Conservation (phyloP, 805 yeast species). For the Komagataella pseudopastoris region DNA sequence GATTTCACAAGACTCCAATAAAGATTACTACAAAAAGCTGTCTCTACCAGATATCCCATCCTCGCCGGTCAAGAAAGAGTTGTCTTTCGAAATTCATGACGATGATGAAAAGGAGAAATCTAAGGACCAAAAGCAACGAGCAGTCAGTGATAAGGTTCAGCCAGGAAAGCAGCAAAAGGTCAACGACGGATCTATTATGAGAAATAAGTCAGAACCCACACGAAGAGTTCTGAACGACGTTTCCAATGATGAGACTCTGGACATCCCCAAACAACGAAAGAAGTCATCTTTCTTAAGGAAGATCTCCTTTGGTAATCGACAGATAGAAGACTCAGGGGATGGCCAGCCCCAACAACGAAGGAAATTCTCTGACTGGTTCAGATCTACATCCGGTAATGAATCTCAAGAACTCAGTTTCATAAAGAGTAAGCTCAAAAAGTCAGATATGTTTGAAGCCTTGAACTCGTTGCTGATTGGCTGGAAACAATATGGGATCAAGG, state of each 20-base stretch:
- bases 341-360: not conserved
- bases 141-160: constrained; percentile 3
- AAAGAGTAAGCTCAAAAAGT: constrained; percentile 21
- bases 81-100: constrained; percentile 3
- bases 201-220: not conserved
- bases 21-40: constrained; percentile 28
- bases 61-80: constrained; percentile 19
- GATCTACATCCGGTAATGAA: constrained; percentile 7
- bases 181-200: not conserved
- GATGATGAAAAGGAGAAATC: not conserved
- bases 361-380: constrained; percentile 27
- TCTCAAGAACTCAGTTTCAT: constrained; percentile 13
- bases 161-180: constrained; percentile 12
- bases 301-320: constrained; percentile 34
- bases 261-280: constrained; percentile 15
- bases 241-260: constrained; percentile 3
- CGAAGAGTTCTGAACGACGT: not conserved
- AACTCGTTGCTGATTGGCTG: constrained; percentile 50
- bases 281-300: constrained; percentile 32
- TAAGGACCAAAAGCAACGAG: not conserved
- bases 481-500: constrained; percentile 57
- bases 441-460: constrained; percentile 53
- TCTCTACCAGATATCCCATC: constrained; percentile 34
- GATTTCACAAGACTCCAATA: constrained; percentile 22
- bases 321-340: constrained; percentile 7